A percentile compares a stretch with the other conserved stretches of the same genome.
These are phyloP conservation scores for Monosporascus sp. DNA, from an alignment of 2,329 filamentous ascomycete genomes.

Conservation along the genomic window DNA sequence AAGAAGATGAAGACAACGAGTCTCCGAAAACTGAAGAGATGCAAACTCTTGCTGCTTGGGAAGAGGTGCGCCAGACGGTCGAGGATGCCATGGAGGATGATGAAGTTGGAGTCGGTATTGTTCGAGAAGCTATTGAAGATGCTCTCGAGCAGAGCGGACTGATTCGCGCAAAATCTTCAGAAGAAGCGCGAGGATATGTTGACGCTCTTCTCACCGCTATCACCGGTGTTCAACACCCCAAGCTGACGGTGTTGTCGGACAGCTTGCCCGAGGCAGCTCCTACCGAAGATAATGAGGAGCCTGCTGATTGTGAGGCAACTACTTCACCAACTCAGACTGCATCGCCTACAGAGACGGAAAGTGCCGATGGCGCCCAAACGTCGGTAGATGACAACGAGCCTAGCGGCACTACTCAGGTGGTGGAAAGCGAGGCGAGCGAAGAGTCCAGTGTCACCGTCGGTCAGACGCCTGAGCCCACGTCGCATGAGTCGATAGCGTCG, in stretches of 20 bases:
- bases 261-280: background rate
- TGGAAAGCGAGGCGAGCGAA: background rate
- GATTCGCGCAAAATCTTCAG: constrained; percentile 37
- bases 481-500: background rate
- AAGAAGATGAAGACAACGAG: constrained; percentile 16
- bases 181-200: constrained; percentile 43
- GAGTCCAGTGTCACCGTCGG: background rate
- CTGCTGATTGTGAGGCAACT: background rate
- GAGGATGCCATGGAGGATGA: constrained; percentile 55
- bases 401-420: background rate
- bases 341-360: background rate
- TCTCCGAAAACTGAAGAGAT: constrained; percentile 15
- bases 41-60: constrained; percentile 41
- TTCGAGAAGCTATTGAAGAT: constrained; percentile 50
- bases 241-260: constrained; percentile 1
- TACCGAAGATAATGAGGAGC: constrained; percentile 1
- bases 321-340: background rate
- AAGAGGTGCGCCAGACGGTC: constrained; percentile 49
- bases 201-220: constrained; percentile 46
- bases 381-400: background rate
- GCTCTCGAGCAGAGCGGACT: constrained; percentile 51
- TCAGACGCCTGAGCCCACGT: background rate
- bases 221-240: constrained; percentile 24
- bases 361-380: background rate
- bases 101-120: constrained; percentile 44